phyloP scores from a whole-genome alignment of 345 rosid genomes.

The Eucalyptus cloeziana region DNA sequence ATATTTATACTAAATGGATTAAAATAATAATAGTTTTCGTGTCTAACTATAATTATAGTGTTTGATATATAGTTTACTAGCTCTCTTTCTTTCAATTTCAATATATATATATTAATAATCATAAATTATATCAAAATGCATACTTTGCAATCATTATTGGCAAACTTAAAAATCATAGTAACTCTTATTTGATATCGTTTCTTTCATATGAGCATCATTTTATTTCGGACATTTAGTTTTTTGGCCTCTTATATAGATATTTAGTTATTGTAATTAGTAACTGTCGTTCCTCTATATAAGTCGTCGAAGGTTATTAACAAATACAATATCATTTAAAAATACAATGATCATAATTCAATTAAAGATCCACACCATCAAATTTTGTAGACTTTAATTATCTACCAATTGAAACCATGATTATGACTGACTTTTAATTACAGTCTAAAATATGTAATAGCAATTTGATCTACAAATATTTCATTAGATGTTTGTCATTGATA shows the following conservation, averaged over 20 bases:
- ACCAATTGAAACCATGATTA: background rate
- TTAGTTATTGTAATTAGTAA: background rate
- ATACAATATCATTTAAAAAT: background rate
- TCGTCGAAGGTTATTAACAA: background rate
- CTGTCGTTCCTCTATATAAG: background rate
- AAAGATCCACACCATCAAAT: background rate
- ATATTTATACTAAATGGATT: background rate
- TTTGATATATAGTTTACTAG: background rate
- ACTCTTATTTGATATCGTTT: background rate
- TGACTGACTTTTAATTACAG: background rate
- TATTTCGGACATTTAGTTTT: background rate
- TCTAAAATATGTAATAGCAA: background rate
- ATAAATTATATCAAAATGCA: background rate
- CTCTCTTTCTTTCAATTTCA: background rate
- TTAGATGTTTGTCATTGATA: background rate
- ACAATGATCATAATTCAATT: background rate
- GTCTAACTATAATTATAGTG: background rate
- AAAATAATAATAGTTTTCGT: background rate
- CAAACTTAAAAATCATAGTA: background rate
- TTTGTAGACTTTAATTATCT: background rate
- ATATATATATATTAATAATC: background rate
- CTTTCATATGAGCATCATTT: background rate
- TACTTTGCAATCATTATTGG: background rate
- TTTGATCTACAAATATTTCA: background rate
- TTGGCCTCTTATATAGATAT: background rate